A percentile compares a stretch with the other conserved stretches of the same genome.
Conservation (phyloP, 2,329 filamentous ascomycete genomes). For the Talaromyces funiculosus region DNA sequence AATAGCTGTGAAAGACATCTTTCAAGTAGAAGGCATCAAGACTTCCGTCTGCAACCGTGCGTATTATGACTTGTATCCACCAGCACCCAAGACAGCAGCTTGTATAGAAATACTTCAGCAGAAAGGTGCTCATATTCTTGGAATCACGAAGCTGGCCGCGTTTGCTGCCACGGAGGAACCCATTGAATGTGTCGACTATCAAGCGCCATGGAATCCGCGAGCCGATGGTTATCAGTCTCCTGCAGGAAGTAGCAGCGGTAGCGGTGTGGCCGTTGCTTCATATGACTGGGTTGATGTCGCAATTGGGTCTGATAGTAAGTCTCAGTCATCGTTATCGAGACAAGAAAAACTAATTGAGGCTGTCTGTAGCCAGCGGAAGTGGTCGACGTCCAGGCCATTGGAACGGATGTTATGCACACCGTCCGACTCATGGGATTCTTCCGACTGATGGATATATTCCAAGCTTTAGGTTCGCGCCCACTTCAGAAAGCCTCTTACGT, state of each 20-base stretch:
- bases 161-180: conserved; percentile 20
- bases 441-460: background rate
- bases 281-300: conserved; percentile 45
- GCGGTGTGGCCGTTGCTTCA: conserved; percentile 25
- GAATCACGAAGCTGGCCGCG: conserved; percentile 27
- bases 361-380: background rate
- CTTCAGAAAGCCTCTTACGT: background rate
- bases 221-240: conserved; percentile 32
- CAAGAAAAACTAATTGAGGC: background rate
- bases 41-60: conserved; percentile 55
- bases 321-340: background rate
- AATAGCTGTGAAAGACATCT: conserved; percentile 60
- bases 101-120: conserved; percentile 52
- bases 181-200: conserved; percentile 26
- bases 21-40: conserved; percentile 51
- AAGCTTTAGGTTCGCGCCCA: background rate
- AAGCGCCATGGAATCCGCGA: conserved; percentile 19
- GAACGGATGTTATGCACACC: background rate
- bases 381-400: background rate
- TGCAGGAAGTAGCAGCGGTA: conserved; percentile 21
- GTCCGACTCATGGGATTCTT: background rate
- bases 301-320: conserved; percentile 40
- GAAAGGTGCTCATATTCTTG: conserved; percentile 48
- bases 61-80: conserved; percentile 51
- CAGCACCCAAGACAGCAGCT: conserved; percentile 43